Conservation (phyloP, 225 moss, liverwort and hornwort genomes). For the Asterella californica region DNA sequence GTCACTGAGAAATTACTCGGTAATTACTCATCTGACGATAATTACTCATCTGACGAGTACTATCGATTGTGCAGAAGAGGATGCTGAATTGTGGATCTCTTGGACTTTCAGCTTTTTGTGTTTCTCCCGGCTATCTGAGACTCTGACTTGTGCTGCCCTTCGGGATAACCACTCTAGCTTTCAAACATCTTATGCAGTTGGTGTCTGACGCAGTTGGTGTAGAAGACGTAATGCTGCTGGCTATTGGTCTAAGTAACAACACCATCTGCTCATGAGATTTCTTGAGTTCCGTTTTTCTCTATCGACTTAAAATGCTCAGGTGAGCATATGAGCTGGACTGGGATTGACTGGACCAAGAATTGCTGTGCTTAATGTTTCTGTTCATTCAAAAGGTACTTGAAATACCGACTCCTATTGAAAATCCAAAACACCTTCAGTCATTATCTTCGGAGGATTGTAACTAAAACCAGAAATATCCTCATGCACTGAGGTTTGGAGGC, state of each 20-base stretch:
- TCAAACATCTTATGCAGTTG: too few relatives aligned
- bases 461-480: background rate
- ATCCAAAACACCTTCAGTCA: background rate
- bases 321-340: too few relatives aligned
- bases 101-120: background rate
- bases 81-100: background rate
- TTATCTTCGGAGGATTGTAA: background rate
- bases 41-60: too few relatives aligned
- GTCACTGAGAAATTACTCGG: too few relatives aligned
- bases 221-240: conserved; percentile 44
- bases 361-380: background rate
- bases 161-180: conserved; percentile 29
- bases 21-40: conserved; percentile 79
- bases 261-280: conserved; percentile 68
- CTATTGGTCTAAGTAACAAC: conserved; percentile 90
- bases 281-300: conserved; percentile 34
- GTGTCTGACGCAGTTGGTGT: conserved; percentile 27
- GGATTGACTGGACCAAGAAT: background rate
- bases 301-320: conserved; percentile 79
- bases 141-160: conserved; percentile 12
- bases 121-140: background rate
- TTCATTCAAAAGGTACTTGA: background rate
- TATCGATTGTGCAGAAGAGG: too few relatives aligned
- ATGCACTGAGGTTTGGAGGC: background rate
- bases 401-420: background rate